Evolutionary conservation across 495 filamentous ascomycete genomes (phyloP), one percentile per base, ranked within the genome.

Genomic region (Podospora fimiseda): DNA sequence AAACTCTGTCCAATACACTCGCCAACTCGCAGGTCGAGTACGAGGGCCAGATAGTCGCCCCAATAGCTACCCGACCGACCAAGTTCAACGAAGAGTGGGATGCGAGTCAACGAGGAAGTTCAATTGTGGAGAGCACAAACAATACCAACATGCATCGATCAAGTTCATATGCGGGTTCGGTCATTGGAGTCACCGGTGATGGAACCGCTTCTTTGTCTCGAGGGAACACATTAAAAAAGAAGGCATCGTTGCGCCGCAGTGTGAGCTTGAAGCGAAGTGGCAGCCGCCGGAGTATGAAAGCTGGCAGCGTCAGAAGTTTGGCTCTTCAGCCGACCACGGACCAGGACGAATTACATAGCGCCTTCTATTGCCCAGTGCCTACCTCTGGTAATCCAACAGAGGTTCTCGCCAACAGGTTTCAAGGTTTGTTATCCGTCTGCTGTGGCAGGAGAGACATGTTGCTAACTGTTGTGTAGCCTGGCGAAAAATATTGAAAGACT

Each of bases 401-500:
- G 55, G 79, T 90, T 45, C 76, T 97, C 37, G 87, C 89, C 20
- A 89, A 85, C 58, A 83, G 93, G 49, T 98, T 98, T 67, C 86
- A 95, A 75, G 80, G 91, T 95, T 74, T 47, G 81, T 70, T 42
- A 16, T n/a, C 33, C 48, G 23, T 41, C 19, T 33, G n/a, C 30
- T 22, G 40, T 43, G 24, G 36, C 5, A 15, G 3, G 19, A 6
- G 6, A 7, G 14, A 15, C 18, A 15, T 38, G 16, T 40, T 21
- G 9, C 60, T 59, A 37, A 67, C 56, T 30, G 16, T 18, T 30
- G 1, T 11, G 18, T 56, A 96, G 93, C 88, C 47, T 98, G 93
- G 93, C 80, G 93, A 36, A 95, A 95, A 75, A 77, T 95, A 11
- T 78, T 98, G 24, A 98, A 98, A 67, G 91, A 96, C 60, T 75